phyloP scores from a whole-genome alignment of 306 rosid genomes.

The Lathyrus tuberosus region DNA sequence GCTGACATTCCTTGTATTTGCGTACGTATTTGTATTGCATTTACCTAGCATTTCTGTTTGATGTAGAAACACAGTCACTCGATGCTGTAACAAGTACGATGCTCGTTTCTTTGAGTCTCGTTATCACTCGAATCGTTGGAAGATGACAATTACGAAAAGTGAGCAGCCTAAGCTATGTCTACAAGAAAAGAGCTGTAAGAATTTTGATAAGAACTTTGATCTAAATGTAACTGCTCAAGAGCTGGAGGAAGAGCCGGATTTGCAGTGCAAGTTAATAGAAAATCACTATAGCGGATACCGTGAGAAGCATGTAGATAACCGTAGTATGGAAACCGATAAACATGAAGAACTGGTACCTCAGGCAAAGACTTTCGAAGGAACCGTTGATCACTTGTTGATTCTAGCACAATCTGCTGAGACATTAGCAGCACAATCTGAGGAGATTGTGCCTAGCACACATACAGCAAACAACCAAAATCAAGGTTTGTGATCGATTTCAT shows the following conservation, averaged over 20 bases:
- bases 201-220: slow-evolving; percentile 26
- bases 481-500: slow-evolving; percentile 24
- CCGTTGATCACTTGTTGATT: slow-evolving; percentile 41
- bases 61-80: slow-evolving; percentile 8
- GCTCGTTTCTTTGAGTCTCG: background rate
- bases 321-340: slow-evolving; percentile 9
- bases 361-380: slow-evolving; percentile 19
- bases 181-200: slow-evolving; percentile 1
- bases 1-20: background rate
- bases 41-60: slow-evolving; percentile 22
- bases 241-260: slow-evolving; percentile 21
- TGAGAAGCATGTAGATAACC: background rate
- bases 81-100: slow-evolving; percentile 16
- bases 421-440: slow-evolving; percentile 32
- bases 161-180: slow-evolving; percentile 16
- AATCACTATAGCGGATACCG: background rate
- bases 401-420: slow-evolving; percentile 46
- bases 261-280: slow-evolving; percentile 26
- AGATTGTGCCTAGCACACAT: slow-evolving; percentile 10
- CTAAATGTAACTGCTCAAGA: slow-evolving; percentile 39
- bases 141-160: slow-evolving; percentile 32
- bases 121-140: slow-evolving; percentile 2
- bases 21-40: background rate
- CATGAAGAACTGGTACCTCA: slow-evolving; percentile 8
- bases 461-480: slow-evolving; percentile 7